Evolutionary conservation across 495 filamentous ascomycete genomes (phyloP).

Genomic region (Hyphodiscus hymeniophilus): DNA sequence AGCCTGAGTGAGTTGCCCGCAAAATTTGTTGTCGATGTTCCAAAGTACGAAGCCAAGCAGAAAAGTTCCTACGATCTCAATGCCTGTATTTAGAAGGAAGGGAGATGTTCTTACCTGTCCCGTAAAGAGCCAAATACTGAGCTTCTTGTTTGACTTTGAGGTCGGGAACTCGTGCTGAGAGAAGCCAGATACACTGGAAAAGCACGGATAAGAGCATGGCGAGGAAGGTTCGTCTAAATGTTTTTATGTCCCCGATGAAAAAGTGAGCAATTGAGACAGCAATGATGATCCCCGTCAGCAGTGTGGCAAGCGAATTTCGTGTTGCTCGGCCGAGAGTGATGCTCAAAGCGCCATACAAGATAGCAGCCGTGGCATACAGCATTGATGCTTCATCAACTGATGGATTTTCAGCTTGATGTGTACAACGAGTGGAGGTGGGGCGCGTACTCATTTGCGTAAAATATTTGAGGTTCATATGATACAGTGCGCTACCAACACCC

Average conservation of each 20-base stretch:
- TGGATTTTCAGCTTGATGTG: not conserved
- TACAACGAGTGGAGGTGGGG: too few relatives aligned
- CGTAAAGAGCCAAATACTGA: constrained; percentile 6
- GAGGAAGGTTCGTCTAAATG: not conserved
- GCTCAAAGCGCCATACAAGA: constrained; percentile 19
- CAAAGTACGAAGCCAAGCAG: constrained; percentile 35
- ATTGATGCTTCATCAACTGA: not conserved
- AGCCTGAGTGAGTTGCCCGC: constrained; percentile 25
- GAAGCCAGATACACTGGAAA: constrained; percentile 18
- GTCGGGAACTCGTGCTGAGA: not conserved
- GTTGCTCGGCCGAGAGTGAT: not conserved
- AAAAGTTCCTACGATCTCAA: constrained; percentile 10
- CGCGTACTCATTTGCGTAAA: not conserved
- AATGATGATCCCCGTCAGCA: not conserved
- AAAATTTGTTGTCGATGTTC: constrained; percentile 38
- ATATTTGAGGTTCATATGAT: constrained; percentile 1
- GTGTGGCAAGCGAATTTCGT: too few relatives aligned
- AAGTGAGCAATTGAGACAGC: not conserved
- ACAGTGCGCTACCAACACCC: not conserved
- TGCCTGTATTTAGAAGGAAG: not conserved
- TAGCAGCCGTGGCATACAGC: constrained; percentile 25
- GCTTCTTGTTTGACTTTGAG: constrained; percentile 2
- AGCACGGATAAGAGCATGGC: constrained; percentile 21
- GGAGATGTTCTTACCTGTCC: constrained; percentile 13
- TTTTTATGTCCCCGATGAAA: not conserved